These are phyloP conservation scores for Lycium ferocissimum DNA, from an alignment of 257 asterid genomes.

Conservation along the genomic window DNA sequence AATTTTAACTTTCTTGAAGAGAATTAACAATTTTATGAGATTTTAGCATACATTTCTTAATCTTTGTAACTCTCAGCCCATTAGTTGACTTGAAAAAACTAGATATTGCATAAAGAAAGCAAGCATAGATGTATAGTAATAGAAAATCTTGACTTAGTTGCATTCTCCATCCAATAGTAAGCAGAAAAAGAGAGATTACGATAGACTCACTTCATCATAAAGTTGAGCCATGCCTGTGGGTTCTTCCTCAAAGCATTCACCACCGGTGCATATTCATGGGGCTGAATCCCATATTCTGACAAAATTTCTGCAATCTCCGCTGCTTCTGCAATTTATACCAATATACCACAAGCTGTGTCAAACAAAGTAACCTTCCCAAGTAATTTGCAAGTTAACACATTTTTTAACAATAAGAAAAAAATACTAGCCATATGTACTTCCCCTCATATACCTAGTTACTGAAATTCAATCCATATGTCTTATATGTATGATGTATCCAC, in stretches of 20 bases:
- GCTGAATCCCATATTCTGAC: conserved; percentile 76
- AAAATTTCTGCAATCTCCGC: conserved; percentile 97
- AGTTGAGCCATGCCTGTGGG: conserved; percentile 96
- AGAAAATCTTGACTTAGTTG: not conserved
- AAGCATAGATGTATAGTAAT: not conserved
- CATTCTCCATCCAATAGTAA: not conserved
- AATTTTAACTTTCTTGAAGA: not conserved
- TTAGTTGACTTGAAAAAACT: not conserved
- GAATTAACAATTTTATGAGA: not conserved
- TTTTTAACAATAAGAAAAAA: not conserved
- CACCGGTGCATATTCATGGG: conserved; percentile 79
- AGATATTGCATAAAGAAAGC: not conserved
- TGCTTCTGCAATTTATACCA: conserved; percentile 67
- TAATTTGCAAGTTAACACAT: not conserved
- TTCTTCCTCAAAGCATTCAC: conserved; percentile 88
- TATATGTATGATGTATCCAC: not conserved
- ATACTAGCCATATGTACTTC: not conserved
- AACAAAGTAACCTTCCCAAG: not conserved
- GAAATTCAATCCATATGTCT: not conserved
- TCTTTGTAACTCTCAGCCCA: not conserved
- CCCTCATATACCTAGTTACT: not conserved
- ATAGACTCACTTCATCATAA: conserved; percentile 87
- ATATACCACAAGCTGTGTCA: not conserved
- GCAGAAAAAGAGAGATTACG: not conserved
- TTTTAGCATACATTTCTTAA: not conserved